phyloP scores from a whole-genome alignment of 495 filamentous ascomycete species.

The Bacidia gigantensis region DNA sequence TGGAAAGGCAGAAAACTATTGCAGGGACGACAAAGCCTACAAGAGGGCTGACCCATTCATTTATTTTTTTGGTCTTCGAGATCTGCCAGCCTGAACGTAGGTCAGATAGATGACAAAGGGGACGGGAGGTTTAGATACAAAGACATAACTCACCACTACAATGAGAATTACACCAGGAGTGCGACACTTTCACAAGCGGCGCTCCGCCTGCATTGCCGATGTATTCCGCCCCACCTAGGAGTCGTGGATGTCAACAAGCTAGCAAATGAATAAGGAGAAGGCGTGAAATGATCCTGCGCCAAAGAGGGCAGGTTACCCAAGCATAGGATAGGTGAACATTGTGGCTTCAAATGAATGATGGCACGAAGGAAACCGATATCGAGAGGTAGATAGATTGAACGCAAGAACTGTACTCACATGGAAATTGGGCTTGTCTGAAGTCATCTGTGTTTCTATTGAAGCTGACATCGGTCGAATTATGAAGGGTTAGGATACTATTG shows the following conservation, averaged over 20 bases:
- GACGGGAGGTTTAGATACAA: neutral
- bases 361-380: too few relatives aligned
- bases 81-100: neutral
- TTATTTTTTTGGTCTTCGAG: neutral
- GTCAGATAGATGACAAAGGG: neutral
- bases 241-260: too few relatives aligned
- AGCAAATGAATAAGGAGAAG: too few relatives aligned
- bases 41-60: constrained; percentile 17
- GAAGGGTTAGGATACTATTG: neutral
- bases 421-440: constrained; percentile 17
- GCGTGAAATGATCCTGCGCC: too few relatives aligned
- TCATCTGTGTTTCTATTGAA: neutral
- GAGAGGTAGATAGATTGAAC: too few relatives aligned
- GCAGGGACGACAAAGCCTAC: constrained; percentile 23
- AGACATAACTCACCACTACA: too few relatives aligned
- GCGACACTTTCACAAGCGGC: constrained; percentile 17
- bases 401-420: constrained; percentile 19
- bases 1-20: constrained; percentile 24
- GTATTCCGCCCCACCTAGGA: constrained; percentile 14
- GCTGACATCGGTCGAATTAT: neutral
- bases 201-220: constrained; percentile 22
- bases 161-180: constrained; percentile 16
- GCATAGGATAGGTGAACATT: too few relatives aligned
- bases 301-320: too few relatives aligned
- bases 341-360: too few relatives aligned